Evolutionary conservation across 306 rosid species (phyloP), one percentile per base, ranked within the genome.

Genomic region (Fragaria vesca): DNA sequence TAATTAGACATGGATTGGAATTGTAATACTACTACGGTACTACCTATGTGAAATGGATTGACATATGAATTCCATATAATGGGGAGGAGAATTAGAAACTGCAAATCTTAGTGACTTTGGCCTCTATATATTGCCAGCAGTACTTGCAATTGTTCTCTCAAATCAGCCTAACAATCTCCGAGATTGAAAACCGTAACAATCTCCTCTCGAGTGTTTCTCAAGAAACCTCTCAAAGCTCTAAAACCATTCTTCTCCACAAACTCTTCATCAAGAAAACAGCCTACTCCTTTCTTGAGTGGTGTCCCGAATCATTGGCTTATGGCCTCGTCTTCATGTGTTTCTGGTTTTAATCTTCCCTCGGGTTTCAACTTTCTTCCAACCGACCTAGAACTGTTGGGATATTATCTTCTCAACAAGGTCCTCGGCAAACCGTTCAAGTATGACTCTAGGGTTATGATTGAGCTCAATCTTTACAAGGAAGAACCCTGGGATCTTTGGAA

Each of bases 341-440:
- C 21, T 63, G 69, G 40, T 30, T 40, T 63, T 32, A 15, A 63
- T 6, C 43, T 63, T 63, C 69, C 69, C 15, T 28, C 42, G 4
- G 69, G 69, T 32, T 63, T 32, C 46, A 66, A 32, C 12, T 66
- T 36, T 66, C 70, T 24, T 32, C 70, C 70, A 66, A 66, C 70
- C 24, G 2, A 66, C 15, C 7, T 8, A 32, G 46, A 66, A 66
- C 38, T 66, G 8, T 8, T 66, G 47, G 46, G 26, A 17, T 34
- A 66, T 66, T 66, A 66, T 36, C 70, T 66, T 66, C 38, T 34
- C 15, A 34, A 66, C 47, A 66, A 66, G 47, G 46, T 66, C 18
- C 20, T 46, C 24, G 47, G 47, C 26, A 66, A 8, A 66, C 70
- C 47, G 4, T 66, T 66, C 47, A 66, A 66, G 70, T 18, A 6